Percentiles rank a stretch among this genome's conserved stretches.
Conservation (phyloP, 345 rosid species). For the Brassica rapa region DNA sequence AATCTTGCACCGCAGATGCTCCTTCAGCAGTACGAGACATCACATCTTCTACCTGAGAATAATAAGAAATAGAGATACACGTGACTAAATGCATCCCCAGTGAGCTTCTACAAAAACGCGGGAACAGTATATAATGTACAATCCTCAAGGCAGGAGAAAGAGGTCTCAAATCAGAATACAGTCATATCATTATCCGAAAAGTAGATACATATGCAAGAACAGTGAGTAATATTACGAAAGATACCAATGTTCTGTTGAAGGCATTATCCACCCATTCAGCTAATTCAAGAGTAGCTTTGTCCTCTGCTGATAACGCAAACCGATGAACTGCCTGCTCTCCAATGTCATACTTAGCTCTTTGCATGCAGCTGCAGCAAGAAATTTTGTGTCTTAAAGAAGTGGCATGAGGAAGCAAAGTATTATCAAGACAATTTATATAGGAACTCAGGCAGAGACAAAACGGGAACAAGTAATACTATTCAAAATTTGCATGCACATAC, state of each 20-base stretch:
- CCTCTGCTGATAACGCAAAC: slow-evolving; percentile 92
- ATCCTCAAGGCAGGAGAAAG: slow-evolving; percentile 16
- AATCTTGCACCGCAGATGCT: slow-evolving; percentile 64
- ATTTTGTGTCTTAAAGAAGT: slow-evolving; percentile 14
- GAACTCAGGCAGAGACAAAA: slow-evolving; percentile 11
- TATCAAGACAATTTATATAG: not conserved
- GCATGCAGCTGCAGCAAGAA: slow-evolving; percentile 79
- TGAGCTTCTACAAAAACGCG: not conserved
- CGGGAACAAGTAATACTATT: slow-evolving; percentile 14
- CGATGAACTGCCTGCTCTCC: slow-evolving; percentile 95
- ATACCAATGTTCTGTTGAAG: slow-evolving; percentile 70
- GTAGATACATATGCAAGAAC: slow-evolving; percentile 12
- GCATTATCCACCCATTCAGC: slow-evolving; percentile 94
- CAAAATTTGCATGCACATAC: slow-evolving; percentile 9
- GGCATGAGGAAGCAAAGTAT: slow-evolving; percentile 8
- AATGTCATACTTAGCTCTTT: slow-evolving; percentile 87
- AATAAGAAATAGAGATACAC: slow-evolving; percentile 22
- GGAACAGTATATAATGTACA: slow-evolving; percentile 9
- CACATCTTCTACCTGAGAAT: slow-evolving; percentile 74
- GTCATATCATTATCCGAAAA: not conserved
- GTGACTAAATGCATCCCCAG: slow-evolving; percentile 4
- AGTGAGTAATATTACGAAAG: slow-evolving; percentile 37
- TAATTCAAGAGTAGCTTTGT: slow-evolving; percentile 92
- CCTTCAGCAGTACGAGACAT: slow-evolving; percentile 84
- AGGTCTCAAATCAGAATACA: slow-evolving; percentile 11